Evolutionary conservation across 495 filamentous ascomycete genomes (phyloP).

Genomic region (Trichoderma orchidacearum): DNA sequence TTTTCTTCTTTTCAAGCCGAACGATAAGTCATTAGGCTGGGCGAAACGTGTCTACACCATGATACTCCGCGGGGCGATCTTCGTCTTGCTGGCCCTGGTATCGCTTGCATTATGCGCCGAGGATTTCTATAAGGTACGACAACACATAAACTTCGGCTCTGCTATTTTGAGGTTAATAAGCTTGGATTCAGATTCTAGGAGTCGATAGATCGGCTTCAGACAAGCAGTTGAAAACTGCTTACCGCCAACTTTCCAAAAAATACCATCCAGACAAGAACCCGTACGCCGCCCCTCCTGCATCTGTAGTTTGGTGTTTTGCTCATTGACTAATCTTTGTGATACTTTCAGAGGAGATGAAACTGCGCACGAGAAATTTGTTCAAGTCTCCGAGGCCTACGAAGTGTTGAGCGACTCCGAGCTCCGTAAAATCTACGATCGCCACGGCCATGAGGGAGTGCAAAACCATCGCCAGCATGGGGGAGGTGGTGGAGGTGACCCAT

Average conservation of each 20-base stretch:
- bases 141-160: background rate
- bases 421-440: conserved; percentile 88
- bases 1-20: background rate
- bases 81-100: conserved; percentile 29
- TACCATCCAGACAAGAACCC: conserved; percentile 98
- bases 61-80: conserved; percentile 24
- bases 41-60: conserved; percentile 11
- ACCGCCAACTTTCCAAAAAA: conserved; percentile 85
- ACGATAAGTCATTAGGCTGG: background rate
- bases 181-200: background rate
- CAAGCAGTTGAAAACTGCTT: conserved; percentile 59
- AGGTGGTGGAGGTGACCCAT: conserved; percentile 68
- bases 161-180: background rate
- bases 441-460: conserved; percentile 81
- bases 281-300: conserved; percentile 34
- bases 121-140: conserved; percentile 77
- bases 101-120: conserved; percentile 37
- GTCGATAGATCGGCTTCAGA: conserved; percentile 1
- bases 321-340: conserved; percentile 3
- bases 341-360: conserved; percentile 50
- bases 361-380: conserved; percentile 86
- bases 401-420: conserved; percentile 69
- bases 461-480: conserved; percentile 62
- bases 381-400: conserved; percentile 93
- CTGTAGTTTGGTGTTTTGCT: too few species aligned